phyloP scores from a whole-genome alignment of 2,329 filamentous ascomycete genomes.

The Aspergillus brunneoviolaceus region DNA sequence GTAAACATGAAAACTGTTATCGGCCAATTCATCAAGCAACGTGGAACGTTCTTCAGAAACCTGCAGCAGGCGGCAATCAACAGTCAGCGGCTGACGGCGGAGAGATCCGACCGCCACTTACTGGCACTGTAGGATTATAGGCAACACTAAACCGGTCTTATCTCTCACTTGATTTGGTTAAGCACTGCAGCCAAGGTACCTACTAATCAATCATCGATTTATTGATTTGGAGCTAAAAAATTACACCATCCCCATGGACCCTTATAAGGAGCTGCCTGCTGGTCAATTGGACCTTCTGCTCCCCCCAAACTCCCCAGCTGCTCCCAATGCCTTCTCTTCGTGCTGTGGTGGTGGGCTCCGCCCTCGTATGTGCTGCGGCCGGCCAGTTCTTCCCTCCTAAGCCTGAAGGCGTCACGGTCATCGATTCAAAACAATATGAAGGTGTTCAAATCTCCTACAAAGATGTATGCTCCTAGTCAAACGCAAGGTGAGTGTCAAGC shows the following conservation, averaged over 20 bases:
- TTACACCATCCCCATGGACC: not conserved
- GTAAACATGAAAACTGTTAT: no score
- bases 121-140: no score
- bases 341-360: slow-evolving; percentile 12
- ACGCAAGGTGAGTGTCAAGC: not conserved
- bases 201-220: no score
- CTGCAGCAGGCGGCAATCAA: no score
- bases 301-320: not conserved
- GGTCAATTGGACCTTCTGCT: not conserved
- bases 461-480: slow-evolving; percentile 33
- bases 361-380: slow-evolving; percentile 18
- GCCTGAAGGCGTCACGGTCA: slow-evolving; percentile 41
- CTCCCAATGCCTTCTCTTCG: slow-evolving; percentile 15
- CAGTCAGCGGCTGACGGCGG: no score
- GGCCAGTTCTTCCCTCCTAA: slow-evolving; percentile 44
- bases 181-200: no score
- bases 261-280: not conserved
- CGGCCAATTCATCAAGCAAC: no score
- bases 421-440: slow-evolving; percentile 45
- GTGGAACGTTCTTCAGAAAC: no score
- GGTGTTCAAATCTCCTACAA: slow-evolving; percentile 49
- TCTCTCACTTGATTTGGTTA: not conserved
- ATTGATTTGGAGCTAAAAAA: not conserved
- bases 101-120: no score
- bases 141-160: not conserved